These are phyloP conservation scores for Byssochlamys sp. DNA, from an alignment of 2,329 filamentous ascomycete species.

Conservation along the genomic window DNA sequence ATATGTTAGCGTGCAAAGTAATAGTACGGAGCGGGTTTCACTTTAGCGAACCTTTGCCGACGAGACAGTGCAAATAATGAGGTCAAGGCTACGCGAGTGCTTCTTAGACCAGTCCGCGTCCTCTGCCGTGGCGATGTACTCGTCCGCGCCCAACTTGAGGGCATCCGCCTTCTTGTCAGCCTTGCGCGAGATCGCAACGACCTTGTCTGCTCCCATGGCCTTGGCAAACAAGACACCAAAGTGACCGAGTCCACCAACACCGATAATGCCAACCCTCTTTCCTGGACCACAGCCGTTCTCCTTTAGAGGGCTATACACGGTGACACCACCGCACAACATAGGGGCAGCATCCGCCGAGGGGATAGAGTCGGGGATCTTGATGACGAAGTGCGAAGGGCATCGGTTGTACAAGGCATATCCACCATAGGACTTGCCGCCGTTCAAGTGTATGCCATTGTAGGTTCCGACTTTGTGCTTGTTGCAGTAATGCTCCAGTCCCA, in stretches of 20 bases:
- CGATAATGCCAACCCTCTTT: constrained; percentile 62
- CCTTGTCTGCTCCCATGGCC: constrained; percentile 59
- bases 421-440: constrained; percentile 57
- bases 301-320: constrained; percentile 60
- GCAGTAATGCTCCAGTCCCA: constrained; percentile 32
- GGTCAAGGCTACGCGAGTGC: constrained; percentile 41
- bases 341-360: constrained; percentile 50
- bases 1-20: constrained; percentile 1
- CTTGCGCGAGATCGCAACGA: constrained; percentile 48
- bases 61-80: constrained; percentile 50
- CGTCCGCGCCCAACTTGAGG: constrained; percentile 46
- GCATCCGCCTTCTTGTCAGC: constrained; percentile 44
- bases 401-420: constrained; percentile 53
- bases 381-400: constrained; percentile 48
- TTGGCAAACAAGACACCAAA: constrained; percentile 62
- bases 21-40: neutral
- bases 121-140: constrained; percentile 49
- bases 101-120: constrained; percentile 45
- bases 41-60: constrained; percentile 34
- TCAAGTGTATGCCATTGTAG: constrained; percentile 24
- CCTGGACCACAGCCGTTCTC: constrained; percentile 61
- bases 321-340: constrained; percentile 71
- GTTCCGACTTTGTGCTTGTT: constrained; percentile 20
- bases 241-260: constrained; percentile 62
- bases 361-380: constrained; percentile 48